Conservation (phyloP, 1,284 basidiomycete species). For the Cryptococcus sp. region DNA sequence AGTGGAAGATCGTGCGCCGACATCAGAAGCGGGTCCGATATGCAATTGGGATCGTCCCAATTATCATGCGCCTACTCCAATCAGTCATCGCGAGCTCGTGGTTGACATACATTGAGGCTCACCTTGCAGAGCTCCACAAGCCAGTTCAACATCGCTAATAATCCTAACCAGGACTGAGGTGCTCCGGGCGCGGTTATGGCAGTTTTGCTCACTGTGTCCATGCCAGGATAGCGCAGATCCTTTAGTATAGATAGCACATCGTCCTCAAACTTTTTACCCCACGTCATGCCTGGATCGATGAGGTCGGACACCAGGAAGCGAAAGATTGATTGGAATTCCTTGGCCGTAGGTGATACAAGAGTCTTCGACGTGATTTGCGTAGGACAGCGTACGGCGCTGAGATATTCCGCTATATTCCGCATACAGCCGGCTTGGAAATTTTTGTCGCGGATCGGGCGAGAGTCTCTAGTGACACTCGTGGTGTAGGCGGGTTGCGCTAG, state of each 20-base stretch:
- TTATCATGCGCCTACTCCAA: constrained; percentile 54
- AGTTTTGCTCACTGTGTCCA: constrained; percentile 71
- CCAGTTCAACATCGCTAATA: constrained; percentile 84
- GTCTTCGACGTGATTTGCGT: constrained; percentile 62
- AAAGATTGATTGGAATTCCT: constrained; percentile 79
- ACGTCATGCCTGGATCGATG: constrained; percentile 66
- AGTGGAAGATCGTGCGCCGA: constrained; percentile 37
- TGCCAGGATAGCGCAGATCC: constrained; percentile 73
- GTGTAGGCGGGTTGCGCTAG: constrained; percentile 56
- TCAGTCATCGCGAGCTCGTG: constrained; percentile 5
- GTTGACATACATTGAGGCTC: constrained; percentile 10
- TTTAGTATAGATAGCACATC: constrained; percentile 70
- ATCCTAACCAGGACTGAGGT: constrained; percentile 77
- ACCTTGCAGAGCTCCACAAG: constrained; percentile 76
- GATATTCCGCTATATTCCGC: constrained; percentile 70
- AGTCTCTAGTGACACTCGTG: constrained; percentile 64
- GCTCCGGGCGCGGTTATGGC: constrained; percentile 81
- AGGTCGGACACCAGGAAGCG: constrained; percentile 67
- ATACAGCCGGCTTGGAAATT: constrained; percentile 71
- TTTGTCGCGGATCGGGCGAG: constrained; percentile 71
- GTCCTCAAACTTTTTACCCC: constrained; percentile 69
- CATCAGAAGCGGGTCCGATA: constrained; percentile 65
- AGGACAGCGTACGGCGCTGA: constrained; percentile 65
- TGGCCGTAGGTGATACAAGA: constrained; percentile 71
- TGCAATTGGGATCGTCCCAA: constrained; percentile 67